phyloP scores from a whole-genome alignment of 257 asterid species.

The Solanum appendiculatum region DNA sequence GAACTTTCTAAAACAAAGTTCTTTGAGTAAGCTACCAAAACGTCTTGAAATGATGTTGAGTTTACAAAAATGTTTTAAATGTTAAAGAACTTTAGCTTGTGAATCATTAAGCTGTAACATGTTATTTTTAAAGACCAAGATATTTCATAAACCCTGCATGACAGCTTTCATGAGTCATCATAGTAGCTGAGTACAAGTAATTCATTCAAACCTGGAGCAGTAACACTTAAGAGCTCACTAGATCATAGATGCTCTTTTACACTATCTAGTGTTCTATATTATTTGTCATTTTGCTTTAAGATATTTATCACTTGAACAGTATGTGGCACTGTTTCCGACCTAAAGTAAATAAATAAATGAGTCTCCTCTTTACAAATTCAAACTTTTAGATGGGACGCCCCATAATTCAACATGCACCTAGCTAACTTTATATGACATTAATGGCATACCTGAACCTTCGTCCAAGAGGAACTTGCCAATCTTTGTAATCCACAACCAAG shows the following conservation, averaged over 20 bases:
- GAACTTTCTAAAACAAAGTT: neutral
- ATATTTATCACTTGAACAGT: neutral
- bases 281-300: neutral
- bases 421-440: neutral
- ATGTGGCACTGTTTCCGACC: neutral
- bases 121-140: neutral
- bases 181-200: neutral
- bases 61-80: neutral
- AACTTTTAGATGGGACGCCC: neutral
- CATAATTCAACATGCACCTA: neutral
- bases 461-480: conserved; percentile 97
- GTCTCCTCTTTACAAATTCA: neutral
- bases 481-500: conserved; percentile 92
- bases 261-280: neutral
- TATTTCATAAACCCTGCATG: neutral
- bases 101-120: neutral
- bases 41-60: neutral
- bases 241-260: neutral
- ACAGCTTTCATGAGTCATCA: neutral
- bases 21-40: neutral
- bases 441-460: conserved; percentile 89
- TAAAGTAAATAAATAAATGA: neutral
- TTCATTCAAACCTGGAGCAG: neutral
- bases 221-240: neutral
- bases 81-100: neutral